Evolutionary conservation across 108 stramenopile genomes (phyloP), one percentile per base, ranked within the genome.

Genomic region (Mediolabrus comicus): DNA sequence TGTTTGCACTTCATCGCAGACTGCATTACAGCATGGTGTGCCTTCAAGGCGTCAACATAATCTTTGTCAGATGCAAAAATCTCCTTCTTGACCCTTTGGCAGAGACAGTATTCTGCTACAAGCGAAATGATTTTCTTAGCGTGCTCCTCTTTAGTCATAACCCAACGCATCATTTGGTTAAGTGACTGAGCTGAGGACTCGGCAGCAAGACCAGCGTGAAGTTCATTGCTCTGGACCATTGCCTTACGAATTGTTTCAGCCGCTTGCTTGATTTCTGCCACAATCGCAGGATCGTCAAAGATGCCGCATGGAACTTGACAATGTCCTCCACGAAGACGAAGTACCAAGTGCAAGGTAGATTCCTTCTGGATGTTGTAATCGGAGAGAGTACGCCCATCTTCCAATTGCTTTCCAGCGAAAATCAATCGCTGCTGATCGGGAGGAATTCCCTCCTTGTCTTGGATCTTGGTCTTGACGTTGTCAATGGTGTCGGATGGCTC

Each of bases 401-500:
- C 95, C 54, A 97, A 80, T 73, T 96, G 95, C 90, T 97, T 97
- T 52, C 96, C 96, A 46, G 95, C 96, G 75, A 97, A 97, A 68
- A 96, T 97, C 25, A 97, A 63, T 76, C 96, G 96, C 80, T 97
- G 96, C 65, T 97, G 97, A 84, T 96, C 96, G 0, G 96, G 96
- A 38, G 96, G 97, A 75, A 97, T 97, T 17, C 97, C 98, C 77
- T 99, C 99, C 92, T 97, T 98, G 92, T 98, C 97, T 76, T 99
- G 98, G 73, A 98, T 98, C 94, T 98, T 98, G 54, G 88, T 83
- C 89, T 99, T 99, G 76, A 98, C 98, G 77, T 96, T 97, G 80
- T 97, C 98, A 82, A 99, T 98, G 17, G 95, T 92, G 85, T 99
- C 99, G 11, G 92, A 90, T 35, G 99, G 96, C 84, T 99, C 99